phyloP scores from a whole-genome alignment of 2,329 filamentous ascomycete genomes.

The Sclerotinia subarctica region DNA sequence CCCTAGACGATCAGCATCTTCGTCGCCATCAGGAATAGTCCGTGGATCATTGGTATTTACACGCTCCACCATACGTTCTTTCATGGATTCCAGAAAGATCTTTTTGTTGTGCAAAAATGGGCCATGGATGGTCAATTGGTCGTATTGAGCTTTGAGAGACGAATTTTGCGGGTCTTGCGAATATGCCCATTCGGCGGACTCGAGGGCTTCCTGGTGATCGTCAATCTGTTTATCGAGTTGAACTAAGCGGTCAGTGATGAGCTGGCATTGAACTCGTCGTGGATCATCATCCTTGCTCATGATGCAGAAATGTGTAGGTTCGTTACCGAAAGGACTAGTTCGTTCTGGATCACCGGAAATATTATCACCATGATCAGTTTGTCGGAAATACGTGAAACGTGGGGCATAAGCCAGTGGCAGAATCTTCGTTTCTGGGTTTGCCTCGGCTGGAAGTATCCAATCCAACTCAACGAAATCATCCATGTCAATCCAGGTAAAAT shows the following conservation, averaged over 20 bases:
- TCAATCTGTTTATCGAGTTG: slow-evolving; percentile 76
- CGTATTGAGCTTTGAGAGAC: slow-evolving; percentile 56
- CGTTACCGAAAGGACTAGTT: slow-evolving; percentile 86
- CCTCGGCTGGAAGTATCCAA: slow-evolving; percentile 88
- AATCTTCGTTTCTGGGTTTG: slow-evolving; percentile 91
- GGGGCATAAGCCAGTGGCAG: slow-evolving; percentile 88
- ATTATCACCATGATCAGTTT: slow-evolving; percentile 84
- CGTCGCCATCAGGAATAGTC: slow-evolving; percentile 33
- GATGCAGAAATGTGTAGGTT: slow-evolving; percentile 90
- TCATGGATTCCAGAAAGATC: slow-evolving; percentile 56
- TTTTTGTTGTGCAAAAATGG: slow-evolving; percentile 56
- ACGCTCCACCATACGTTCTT: slow-evolving; percentile 36
- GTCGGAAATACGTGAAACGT: slow-evolving; percentile 94
- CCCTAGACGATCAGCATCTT: slow-evolving; percentile 42
- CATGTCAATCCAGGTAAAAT: slow-evolving; percentile 98
- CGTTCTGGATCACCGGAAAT: slow-evolving; percentile 78
- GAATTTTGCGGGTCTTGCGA: slow-evolving; percentile 52
- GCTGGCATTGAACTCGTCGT: slow-evolving; percentile 77
- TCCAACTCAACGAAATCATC: slow-evolving; percentile 98
- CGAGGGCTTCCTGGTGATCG: slow-evolving; percentile 67
- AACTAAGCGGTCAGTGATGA: slow-evolving; percentile 77
- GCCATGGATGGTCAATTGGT: slow-evolving; percentile 56
- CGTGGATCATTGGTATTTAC: slow-evolving; percentile 33
- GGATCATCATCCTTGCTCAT: slow-evolving; percentile 92
- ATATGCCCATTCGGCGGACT: slow-evolving; percentile 70